These are phyloP conservation scores for Rutstroemia sp. DNA, from an alignment of 2,329 filamentous ascomycete genomes.

Conservation along the genomic window DNA sequence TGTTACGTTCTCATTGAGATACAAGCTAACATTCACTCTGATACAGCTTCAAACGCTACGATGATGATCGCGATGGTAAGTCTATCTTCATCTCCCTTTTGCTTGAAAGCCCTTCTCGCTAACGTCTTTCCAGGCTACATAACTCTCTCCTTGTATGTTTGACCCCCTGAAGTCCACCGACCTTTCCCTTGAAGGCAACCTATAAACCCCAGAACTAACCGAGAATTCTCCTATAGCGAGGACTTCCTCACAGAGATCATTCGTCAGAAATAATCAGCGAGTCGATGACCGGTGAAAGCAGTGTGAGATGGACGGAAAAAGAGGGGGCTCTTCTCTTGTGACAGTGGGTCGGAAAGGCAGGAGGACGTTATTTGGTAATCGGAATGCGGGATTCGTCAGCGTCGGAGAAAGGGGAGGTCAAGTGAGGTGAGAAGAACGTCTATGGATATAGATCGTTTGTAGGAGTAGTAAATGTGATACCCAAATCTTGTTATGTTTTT, in stretches of 20 bases:
- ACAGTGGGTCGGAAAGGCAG: too few species aligned
- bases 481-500: too few species aligned
- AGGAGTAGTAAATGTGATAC: too few species aligned
- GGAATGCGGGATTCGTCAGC: too few species aligned
- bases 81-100: not conserved
- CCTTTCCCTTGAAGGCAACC: not conserved
- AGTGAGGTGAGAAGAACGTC: too few species aligned
- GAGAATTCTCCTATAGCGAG: conserved; percentile 16
- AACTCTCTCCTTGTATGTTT: conserved; percentile 57
- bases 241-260: conserved; percentile 29
- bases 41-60: conserved; percentile 81
- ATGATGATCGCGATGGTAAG: conserved; percentile 82
- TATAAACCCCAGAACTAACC: not conserved
- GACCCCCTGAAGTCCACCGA: not conserved
- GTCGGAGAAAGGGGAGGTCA: too few species aligned
- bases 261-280: conserved; percentile 20
- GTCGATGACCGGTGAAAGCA: not conserved
- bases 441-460: too few species aligned
- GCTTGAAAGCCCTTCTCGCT: not conserved
- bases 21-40: not conserved
- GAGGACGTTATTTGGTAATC: too few species aligned
- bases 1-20: not conserved
- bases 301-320: too few species aligned
- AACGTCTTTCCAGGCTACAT: conserved; percentile 47
- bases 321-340: too few species aligned